Evolutionary conservation across 768 basidiomycete genomes (phyloP).

Genomic region (Plicaturopsis crispa): DNA sequence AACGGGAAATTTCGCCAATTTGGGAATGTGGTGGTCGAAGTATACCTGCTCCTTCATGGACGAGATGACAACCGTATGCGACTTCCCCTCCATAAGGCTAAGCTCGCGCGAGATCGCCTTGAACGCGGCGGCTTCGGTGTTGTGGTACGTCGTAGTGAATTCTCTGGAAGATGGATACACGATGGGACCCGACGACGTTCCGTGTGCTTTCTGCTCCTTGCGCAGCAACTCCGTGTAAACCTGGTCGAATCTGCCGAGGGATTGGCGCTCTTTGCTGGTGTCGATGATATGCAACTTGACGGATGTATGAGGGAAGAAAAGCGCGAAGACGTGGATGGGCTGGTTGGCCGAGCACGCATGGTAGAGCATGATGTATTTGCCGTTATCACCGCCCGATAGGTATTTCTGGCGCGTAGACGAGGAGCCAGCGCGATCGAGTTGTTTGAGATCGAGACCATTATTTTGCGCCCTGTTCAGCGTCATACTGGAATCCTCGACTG

Average conservation of each 20-base stretch:
- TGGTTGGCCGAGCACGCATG: conserved; percentile 72
- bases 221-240: conserved; percentile 58
- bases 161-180: conserved; percentile 57
- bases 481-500: conserved; percentile 51
- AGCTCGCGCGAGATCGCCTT: conserved; percentile 87
- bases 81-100: conserved; percentile 63
- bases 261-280: conserved; percentile 78
- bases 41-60: conserved; percentile 80
- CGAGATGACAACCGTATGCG: conserved; percentile 73
- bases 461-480: conserved; percentile 81
- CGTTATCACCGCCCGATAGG: conserved; percentile 58
- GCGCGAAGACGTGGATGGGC: conserved; percentile 78
- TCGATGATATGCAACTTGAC: conserved; percentile 88
- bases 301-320: conserved; percentile 68
- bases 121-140: conserved; percentile 69
- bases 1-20: conserved; percentile 79
- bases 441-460: conserved; percentile 73
- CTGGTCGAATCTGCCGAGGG: conserved; percentile 69
- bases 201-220: conserved; percentile 37
- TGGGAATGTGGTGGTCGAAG: conserved; percentile 66
- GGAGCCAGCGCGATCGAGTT: conserved; percentile 59
- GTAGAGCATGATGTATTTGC: conserved; percentile 83
- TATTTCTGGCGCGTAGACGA: conserved; percentile 61
- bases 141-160: conserved; percentile 69
- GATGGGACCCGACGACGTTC: conserved; percentile 39